Conservation (phyloP, 2,329 filamentous ascomycete genomes). For the Nectriaceae sp. region DNA sequence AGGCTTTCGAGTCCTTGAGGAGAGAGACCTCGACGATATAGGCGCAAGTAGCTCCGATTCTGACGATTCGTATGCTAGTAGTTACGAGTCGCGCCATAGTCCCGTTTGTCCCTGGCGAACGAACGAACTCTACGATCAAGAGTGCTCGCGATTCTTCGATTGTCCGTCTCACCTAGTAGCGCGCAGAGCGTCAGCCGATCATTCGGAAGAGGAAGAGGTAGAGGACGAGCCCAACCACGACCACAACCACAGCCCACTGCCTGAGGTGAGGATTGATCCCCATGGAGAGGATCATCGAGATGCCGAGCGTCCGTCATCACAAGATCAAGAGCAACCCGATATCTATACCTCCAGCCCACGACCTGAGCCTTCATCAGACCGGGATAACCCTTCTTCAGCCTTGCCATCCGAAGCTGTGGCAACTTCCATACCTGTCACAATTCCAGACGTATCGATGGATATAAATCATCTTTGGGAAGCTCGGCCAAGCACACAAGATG, state of each 20-base stretch:
- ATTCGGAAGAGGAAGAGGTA: constrained; percentile 25
- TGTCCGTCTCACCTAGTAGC: constrained; percentile 49
- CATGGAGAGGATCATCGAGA: background rate
- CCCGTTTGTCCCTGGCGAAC: constrained; percentile 41
- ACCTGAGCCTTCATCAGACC: background rate
- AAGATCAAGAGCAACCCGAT: background rate
- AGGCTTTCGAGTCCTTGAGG: constrained; percentile 20
- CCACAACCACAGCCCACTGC: constrained; percentile 1
- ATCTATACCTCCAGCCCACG: background rate
- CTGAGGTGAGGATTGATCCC: too few relatives aligned
- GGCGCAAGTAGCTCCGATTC: constrained; percentile 26
- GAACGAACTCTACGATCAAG: constrained; percentile 40
- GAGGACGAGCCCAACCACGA: constrained; percentile 26
- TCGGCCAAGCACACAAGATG: constrained; percentile 3
- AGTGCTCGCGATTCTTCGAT: constrained; percentile 51
- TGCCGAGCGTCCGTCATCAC: background rate
- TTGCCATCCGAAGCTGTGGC: background rate
- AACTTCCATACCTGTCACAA: background rate
- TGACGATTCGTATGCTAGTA: constrained; percentile 43
- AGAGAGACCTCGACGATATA: constrained; percentile 14
- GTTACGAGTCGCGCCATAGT: constrained; percentile 26
- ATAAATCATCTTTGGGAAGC: constrained; percentile 6
- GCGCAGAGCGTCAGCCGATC: constrained; percentile 33
- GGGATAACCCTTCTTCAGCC: background rate
- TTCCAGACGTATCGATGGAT: background rate